phyloP scores from a whole-genome alignment of 2,329 filamentous ascomycete species.

The Pseudocercospora fijiensis region DNA sequence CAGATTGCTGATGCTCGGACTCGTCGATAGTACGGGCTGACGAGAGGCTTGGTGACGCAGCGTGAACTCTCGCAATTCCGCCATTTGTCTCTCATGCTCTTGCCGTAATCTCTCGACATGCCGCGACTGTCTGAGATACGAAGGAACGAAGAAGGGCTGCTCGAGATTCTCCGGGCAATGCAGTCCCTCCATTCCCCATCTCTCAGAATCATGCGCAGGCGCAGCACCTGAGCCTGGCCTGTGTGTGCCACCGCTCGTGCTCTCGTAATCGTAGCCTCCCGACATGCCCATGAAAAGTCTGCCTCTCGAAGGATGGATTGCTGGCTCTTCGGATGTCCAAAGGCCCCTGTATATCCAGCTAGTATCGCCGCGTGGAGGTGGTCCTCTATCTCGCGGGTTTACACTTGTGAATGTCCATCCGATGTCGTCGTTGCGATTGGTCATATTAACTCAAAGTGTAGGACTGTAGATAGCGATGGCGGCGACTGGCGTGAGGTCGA shows the following conservation, averaged over 20 bases:
- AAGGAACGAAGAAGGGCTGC: constrained; percentile 70
- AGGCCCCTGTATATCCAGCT: background rate
- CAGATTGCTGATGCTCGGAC: constrained; percentile 58
- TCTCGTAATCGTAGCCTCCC: constrained; percentile 11
- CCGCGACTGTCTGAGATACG: constrained; percentile 74
- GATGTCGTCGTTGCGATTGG: background rate
- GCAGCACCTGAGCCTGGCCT: constrained; percentile 15
- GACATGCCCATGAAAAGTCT: background rate
- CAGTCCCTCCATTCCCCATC: constrained; percentile 24
- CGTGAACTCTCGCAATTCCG: constrained; percentile 31
- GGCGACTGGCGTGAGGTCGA: background rate
- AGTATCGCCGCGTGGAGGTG: no score
- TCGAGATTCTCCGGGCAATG: constrained; percentile 28
- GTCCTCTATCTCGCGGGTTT: background rate
- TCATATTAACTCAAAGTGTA: background rate
- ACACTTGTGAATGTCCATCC: background rate
- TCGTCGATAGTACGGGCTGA: constrained; percentile 50
- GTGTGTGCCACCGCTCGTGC: constrained; percentile 12
- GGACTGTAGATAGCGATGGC: background rate
- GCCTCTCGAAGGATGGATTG: constrained; percentile 3
- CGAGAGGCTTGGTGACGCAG: constrained; percentile 13
- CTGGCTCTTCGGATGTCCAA: background rate
- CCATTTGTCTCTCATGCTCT: constrained; percentile 55
- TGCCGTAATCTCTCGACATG: constrained; percentile 72
- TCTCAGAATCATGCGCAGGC: constrained; percentile 20